Base-by-base conservation (phyloP, 2,329 filamentous ascomycete species). In the Penicillium sp. region DNA sequence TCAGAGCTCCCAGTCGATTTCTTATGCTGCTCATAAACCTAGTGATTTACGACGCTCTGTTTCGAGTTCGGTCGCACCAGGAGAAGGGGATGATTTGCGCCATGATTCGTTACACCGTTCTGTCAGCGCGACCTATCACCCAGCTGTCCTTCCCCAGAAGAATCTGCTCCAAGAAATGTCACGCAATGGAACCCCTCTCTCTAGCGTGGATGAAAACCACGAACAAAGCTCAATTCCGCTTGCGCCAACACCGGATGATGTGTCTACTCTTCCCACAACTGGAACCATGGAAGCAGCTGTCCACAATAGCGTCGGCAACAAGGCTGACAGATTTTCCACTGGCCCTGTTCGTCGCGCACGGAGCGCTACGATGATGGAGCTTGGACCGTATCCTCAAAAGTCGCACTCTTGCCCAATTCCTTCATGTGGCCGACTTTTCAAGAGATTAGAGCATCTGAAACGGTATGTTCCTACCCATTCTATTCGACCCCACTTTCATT, bases 351-450 rank as follows among this genome's bases (percentile, higher is more conserved):
- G 95, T 71, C 88, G 95, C 72, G 95, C 95, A 67, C 90, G 94
- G 68, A 97, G 93, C 69, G 94, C 95, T 56, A 98, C 95, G 4
- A 91, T 96, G 79, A 96, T 96, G 90, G 95, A 99, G 78, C 87
- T 97, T 66, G 93, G 92, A 35, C 95, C 96, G 15, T 98, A 98
- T 76, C 93, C 95, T 56, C 92, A 96, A 76, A 99, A 99, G 81
- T 97, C 93, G 46, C 95, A 99, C 80, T 98, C 94, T 2, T 99
- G 95, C 83, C 95, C 95, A n/a, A 99, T 99, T 73, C 95, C 95
- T 30, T 96, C 94, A 59, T 99, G 95, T 77, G 95, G 95, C 58
- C 90, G 95, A 73, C 87, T 97, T 65, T 99, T 99, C 87, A 99
- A 99, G 89, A 90, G 95, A 80, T 88, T 99, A 83, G 95, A 99